Evolutionary conservation across 106 monocot species (phyloP), one percentile per base, ranked within the genome.

Genomic region (Dendrobium nobile): DNA sequence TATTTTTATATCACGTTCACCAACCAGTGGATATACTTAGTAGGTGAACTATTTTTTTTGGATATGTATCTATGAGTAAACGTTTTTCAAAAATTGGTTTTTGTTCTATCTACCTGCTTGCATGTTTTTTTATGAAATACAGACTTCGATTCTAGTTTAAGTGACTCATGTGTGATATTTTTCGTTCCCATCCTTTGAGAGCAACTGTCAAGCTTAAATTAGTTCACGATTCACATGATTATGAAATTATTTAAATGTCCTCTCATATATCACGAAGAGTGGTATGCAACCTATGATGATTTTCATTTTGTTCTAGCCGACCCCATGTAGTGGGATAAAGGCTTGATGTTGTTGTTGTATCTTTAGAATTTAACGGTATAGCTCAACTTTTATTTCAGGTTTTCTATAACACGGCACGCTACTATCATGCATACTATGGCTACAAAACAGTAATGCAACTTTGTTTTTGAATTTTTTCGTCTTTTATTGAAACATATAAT

Each of bases 391-490:
- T 51, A 16, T 83, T 83, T 54, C 93, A 99, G 99, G 88, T 91
- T 17, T 99, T 99, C 78, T 99, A 99, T 59, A 99, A 99, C 81
- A 84, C 99, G 31, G 99, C 99, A 37, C 91, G 90, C 2, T 99
- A 99, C 73, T 99, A 99, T 82, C 93, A 87, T 59, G 99, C 99
- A 81, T 99, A 99, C 81, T 99, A 99, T 83, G 99, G 99, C 18
- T 93, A 99, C 77, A 99, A 99, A 86, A 95, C 99, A 31, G 99
- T 96, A 87, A 84, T 67, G 22, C 54, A 73, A 44, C 15, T 79
- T 47, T 43, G 18, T 61, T 58, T 83, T 47, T 18, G 19, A 61
- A 41, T 16, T 83, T 41, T 40, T 70, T 67, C 65, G 65, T 65
- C 7, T 77, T 82, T 51, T 17, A 64, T 42, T 22, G 17, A 22